Evolutionary conservation across 2,329 filamentous ascomycete genomes (phyloP).

Genomic region (Coniochaeta pulveracea): DNA sequence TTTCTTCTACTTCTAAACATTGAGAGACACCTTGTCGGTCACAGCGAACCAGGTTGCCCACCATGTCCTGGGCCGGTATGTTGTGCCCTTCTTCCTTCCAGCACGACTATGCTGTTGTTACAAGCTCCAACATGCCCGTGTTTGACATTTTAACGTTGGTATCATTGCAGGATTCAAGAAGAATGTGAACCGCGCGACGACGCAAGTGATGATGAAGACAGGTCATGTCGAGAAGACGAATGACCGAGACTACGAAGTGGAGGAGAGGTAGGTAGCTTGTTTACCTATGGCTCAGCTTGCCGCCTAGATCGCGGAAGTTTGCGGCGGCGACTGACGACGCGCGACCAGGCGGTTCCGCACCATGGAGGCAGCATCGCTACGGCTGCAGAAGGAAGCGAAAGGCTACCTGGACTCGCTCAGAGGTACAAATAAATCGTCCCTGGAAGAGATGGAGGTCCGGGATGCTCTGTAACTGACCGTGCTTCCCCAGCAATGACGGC

Average conservation of each 20-base stretch:
- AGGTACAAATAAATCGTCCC: constrained; percentile 38
- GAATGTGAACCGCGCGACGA: constrained; percentile 96
- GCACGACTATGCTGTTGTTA: constrained; percentile 1
- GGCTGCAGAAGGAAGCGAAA: constrained; percentile 94
- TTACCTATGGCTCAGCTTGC: background rate
- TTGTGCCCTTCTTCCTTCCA: background rate
- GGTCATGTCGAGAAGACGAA: constrained; percentile 98
- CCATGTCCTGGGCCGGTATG: constrained; percentile 37
- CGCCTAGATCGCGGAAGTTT: background rate
- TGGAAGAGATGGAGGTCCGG: constrained; percentile 5
- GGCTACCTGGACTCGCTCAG: constrained; percentile 93
- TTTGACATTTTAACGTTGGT: constrained; percentile 4
- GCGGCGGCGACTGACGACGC: constrained; percentile 4
- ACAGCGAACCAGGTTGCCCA: constrained; percentile 12
- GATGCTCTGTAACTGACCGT: constrained; percentile 7
- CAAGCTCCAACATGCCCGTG: constrained; percentile 5
- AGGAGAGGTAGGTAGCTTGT: constrained; percentile 57
- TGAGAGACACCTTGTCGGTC: too few relatives aligned
- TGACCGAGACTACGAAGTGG: constrained; percentile 96
- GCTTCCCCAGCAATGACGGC: constrained; percentile 78
- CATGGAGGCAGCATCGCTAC: constrained; percentile 88
- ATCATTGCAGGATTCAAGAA: constrained; percentile 67
- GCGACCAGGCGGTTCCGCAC: constrained; percentile 74
- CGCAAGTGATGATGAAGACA: constrained; percentile 99
- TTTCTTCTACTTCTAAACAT: too few relatives aligned